Percentiles rank a stretch among this genome's conserved stretches.
Conservation (phyloP, 148 eudicot genomes). For the Tetragonia tetragonoides region DNA sequence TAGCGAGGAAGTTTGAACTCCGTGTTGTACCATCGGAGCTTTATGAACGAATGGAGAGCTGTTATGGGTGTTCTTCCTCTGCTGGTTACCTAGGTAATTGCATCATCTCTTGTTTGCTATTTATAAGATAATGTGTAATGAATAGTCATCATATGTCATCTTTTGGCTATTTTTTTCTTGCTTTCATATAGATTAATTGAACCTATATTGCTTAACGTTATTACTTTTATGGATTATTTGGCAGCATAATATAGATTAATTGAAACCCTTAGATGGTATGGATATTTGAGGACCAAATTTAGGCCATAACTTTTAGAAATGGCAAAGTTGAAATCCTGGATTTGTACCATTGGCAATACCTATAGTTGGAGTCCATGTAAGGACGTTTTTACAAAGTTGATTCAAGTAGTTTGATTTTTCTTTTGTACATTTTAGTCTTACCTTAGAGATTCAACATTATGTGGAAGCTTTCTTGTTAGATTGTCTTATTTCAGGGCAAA, state of each 20-base stretch:
- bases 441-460: background rate
- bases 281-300: background rate
- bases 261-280: too few species aligned
- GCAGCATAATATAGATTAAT: too few species aligned
- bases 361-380: background rate
- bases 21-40: constrained; percentile 18
- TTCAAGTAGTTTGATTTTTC: background rate
- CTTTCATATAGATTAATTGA: too few species aligned
- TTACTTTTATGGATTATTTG: too few species aligned
- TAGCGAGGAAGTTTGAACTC: constrained; percentile 14
- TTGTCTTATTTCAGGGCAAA: background rate
- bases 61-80: constrained; percentile 18
- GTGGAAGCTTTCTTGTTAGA: too few species aligned
- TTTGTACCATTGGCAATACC: background rate
- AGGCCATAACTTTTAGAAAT: background rate
- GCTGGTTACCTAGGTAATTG: constrained; percentile 20
- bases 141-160: too few species aligned
- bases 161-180: too few species aligned
- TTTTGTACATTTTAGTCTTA: background rate
- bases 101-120: background rate
- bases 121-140: background rate
- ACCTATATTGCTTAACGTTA: too few species aligned
- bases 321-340: background rate
- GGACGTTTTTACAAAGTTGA: background rate
- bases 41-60: constrained; percentile 25